A percentile compares a stretch with the other conserved stretches of the same genome.
phyloP scores from a whole-genome alignment of 1,284 basidiomycete species.

The Amylostereum chailletii region DNA sequence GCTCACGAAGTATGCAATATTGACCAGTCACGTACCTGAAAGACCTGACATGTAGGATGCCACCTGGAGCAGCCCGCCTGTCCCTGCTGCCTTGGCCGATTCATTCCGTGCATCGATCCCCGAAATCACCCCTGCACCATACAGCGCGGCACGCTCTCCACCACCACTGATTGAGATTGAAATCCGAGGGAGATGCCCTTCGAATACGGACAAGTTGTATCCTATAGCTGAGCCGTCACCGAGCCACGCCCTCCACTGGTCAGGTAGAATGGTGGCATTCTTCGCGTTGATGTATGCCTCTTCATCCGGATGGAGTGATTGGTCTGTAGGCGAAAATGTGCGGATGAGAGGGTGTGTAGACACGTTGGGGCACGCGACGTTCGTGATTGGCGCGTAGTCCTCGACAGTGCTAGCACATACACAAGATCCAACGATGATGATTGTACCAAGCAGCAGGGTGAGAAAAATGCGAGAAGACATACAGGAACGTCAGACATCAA shows the following conservation, averaged over 20 bases:
- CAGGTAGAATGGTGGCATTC: conserved; percentile 28
- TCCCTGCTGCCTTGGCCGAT: conserved; percentile 42
- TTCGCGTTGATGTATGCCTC: conserved; percentile 35
- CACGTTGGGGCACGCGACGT: conserved; percentile 37
- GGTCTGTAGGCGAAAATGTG: conserved; percentile 39
- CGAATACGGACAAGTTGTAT: conserved; percentile 37
- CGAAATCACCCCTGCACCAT: conserved; percentile 47
- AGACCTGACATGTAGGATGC: conserved; percentile 52
- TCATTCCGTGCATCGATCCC: conserved; percentile 53
- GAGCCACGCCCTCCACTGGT: conserved; percentile 52
- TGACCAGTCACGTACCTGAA: conserved; percentile 34
- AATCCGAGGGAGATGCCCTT: conserved; percentile 35
- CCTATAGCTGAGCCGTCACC: conserved; percentile 43
- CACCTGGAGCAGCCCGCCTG: conserved; percentile 60
- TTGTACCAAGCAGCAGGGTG: too few species aligned
- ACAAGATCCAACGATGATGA: too few species aligned
- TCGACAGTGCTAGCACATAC: conserved; percentile 18
- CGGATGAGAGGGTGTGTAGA: conserved; percentile 35
- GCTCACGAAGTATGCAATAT: too few species aligned
- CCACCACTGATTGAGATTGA: conserved; percentile 54
- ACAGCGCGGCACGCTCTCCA: conserved; percentile 51
- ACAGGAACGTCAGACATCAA: too few species aligned
- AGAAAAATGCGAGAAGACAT: too few species aligned
- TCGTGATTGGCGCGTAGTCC: conserved; percentile 42
- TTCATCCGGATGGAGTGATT: conserved; percentile 42